Conservation (phyloP, 768 basidiomycete genomes). For the Podaxis carcinomalis region DNA sequence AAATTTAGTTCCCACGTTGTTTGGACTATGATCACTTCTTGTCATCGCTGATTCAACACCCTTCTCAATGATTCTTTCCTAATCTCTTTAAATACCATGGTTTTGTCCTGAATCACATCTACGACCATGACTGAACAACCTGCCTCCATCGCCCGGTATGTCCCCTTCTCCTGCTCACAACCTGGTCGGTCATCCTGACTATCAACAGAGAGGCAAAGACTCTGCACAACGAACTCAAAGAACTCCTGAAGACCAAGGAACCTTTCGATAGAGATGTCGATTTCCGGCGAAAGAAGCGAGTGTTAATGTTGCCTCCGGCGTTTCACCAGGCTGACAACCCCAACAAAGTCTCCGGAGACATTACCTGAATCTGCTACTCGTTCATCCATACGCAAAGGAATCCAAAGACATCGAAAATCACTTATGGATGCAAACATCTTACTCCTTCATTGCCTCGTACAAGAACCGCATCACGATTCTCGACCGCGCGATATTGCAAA, state of each 20-base stretch:
- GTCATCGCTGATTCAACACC: constrained; percentile 12
- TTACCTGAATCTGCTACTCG: constrained; percentile 64
- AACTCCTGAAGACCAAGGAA: constrained; percentile 64
- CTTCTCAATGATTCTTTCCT: constrained; percentile 9
- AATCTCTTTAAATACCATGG: constrained; percentile 23
- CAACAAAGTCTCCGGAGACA: constrained; percentile 59
- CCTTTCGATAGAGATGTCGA: constrained; percentile 88
- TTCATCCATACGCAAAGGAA: constrained; percentile 66
- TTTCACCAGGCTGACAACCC: constrained; percentile 14
- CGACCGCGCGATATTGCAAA: constrained; percentile 50
- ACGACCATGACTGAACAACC: constrained; percentile 41
- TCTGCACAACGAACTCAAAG: constrained; percentile 71
- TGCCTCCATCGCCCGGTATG: constrained; percentile 39
- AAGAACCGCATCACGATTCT: constrained; percentile 69
- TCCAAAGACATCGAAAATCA: constrained; percentile 78
- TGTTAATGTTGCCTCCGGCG: constrained; percentile 13
- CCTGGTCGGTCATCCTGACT: constrained; percentile 9
- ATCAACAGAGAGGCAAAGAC: constrained; percentile 70
- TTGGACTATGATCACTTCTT: constrained; percentile 12
- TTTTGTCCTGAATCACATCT: constrained; percentile 18
- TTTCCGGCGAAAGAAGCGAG: constrained; percentile 82
- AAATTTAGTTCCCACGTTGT: constrained; percentile 13
- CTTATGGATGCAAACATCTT: constrained; percentile 92
- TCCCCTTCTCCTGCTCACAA: constrained; percentile 14
- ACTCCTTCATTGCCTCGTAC: constrained; percentile 79